Conservation (phyloP, 495 filamentous ascomycete species). For the Melanomma pulvis-pyrius region DNA sequence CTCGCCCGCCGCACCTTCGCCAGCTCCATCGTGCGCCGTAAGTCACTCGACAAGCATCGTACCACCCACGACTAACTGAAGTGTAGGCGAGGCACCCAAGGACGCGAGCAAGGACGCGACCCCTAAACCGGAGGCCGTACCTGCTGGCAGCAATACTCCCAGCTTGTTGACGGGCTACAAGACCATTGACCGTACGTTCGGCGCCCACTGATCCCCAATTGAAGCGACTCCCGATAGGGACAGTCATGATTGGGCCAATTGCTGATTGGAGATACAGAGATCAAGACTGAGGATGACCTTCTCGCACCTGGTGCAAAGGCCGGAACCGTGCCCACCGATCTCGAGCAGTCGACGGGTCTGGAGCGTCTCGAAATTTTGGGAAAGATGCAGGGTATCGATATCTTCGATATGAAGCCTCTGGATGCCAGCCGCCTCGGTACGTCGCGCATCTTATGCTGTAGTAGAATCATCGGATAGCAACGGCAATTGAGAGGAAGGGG, state of each 20-base stretch:
- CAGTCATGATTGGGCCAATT: not conserved
- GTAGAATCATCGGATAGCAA: not conserved
- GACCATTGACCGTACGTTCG: slow-evolving; percentile 43
- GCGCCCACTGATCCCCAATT: not conserved
- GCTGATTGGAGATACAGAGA: slow-evolving; percentile 59
- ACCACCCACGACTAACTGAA: slow-evolving; percentile 32
- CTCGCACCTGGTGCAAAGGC: slow-evolving; percentile 75
- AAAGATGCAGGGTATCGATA: slow-evolving; percentile 97
- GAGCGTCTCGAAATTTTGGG: slow-evolving; percentile 98
- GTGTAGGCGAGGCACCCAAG: slow-evolving; percentile 35
- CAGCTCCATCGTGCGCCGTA: slow-evolving; percentile 62
- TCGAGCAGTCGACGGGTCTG: slow-evolving; percentile 93
- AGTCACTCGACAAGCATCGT: slow-evolving; percentile 41
- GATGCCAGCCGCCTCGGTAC: slow-evolving; percentile 84
- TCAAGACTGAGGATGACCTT: slow-evolving; percentile 80
- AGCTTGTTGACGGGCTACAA: slow-evolving; percentile 37
- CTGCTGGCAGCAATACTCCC: slow-evolving; percentile 31
- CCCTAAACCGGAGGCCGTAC: slow-evolving; percentile 28
- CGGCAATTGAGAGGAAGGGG: not conserved
- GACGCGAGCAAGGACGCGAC: slow-evolving; percentile 30
- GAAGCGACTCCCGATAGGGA: not conserved
- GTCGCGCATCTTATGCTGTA: slow-evolving; percentile 28
- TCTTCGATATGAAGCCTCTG: slow-evolving; percentile 97
- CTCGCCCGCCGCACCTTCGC: slow-evolving; percentile 61
- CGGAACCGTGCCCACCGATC: slow-evolving; percentile 87